A percentile compares a stretch with the other conserved stretches of the same genome.
Conservation (phyloP, 2,329 filamentous ascomycete species). For the Tolypocladium capitatum region DNA sequence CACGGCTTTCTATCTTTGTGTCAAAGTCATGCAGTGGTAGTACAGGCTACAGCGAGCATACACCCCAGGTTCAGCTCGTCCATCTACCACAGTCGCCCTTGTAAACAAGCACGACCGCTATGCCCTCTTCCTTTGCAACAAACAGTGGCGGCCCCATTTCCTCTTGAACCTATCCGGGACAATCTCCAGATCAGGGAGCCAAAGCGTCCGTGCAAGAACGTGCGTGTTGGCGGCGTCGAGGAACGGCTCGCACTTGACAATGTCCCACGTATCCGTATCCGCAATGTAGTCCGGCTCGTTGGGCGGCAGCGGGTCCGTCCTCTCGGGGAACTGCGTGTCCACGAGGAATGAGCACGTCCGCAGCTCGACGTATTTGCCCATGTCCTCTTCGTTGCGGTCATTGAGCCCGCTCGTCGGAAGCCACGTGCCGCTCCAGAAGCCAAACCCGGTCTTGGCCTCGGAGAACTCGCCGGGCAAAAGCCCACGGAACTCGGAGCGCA, state of each 20-base stretch:
- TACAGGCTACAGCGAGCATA: neutral
- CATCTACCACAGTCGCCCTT: neutral
- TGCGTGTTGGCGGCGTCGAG: conserved; percentile 67
- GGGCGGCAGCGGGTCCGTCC: conserved; percentile 36
- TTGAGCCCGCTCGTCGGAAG: conserved; percentile 76
- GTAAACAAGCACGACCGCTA: neutral
- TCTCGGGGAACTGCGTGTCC: conserved; percentile 65
- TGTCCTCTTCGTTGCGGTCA: conserved; percentile 76
- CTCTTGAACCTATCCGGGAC: conserved; percentile 58
- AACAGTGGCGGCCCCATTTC: conserved; percentile 80
- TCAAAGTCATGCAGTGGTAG: neutral
- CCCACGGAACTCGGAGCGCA: conserved; percentile 81
- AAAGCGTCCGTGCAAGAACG: conserved; percentile 62
- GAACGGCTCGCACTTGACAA: conserved; percentile 62
- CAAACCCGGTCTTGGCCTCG: conserved; percentile 55
- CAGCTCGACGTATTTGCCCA: conserved; percentile 72
- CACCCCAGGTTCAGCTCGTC: neutral
- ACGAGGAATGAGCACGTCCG: conserved; percentile 70
- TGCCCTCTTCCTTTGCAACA: conserved; percentile 37
- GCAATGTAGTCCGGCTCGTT: conserved; percentile 71
- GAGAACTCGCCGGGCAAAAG: conserved; percentile 83
- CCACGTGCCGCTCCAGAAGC: conserved; percentile 74
- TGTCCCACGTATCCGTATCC: conserved; percentile 65
- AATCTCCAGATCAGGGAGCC: conserved; percentile 60
- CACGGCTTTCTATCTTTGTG: neutral